Evolutionary conservation across 257 asterid genomes (phyloP), one percentile per base, ranked within the genome.

Genomic region (Solanum ossicruentum): DNA sequence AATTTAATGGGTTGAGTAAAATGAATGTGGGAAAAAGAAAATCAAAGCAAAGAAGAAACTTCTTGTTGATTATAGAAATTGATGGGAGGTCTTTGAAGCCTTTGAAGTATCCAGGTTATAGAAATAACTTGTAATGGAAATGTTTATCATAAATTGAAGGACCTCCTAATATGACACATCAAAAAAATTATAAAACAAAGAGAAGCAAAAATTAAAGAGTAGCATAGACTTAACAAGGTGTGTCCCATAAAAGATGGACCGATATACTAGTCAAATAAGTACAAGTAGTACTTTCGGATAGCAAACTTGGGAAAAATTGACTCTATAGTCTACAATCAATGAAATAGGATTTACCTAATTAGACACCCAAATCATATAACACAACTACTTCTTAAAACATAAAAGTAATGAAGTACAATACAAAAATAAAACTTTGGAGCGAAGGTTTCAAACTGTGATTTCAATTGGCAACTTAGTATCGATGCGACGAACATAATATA

Each of bases 381-480:
- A 2, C 20, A 20, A 49, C 61, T 75, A 49, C 23, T 23, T 47
- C 6, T 45, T 73, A 73, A 75, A 75, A 75, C 43, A 8, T 75
- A 49, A 20, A 54, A 75, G 16, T 15, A 43, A 75, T 49, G 61
- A 13, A 23, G 56, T 23, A 8, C 61, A 75, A 15, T 21, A 47
- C 41, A 57, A 52, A 43, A 23, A 43, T 20, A 82, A 45, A 32
- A 57, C 12, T 10, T 70, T 6, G 28, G 17, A 21, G 39, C 11
- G 26, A 84, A 61, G 67, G 84, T 21, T 57, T 65, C 89, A 58
- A 78, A 87, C 92, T 89, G 89, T 89, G 89, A 89, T 88, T 89
- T 89, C 92, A 54, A 89, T 89, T 12, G 92, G 92, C 61, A 85
- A 69, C 18, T 82, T 41, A 20, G 83, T 86, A 36, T 89, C 92